These are phyloP conservation scores for Phytophthora ohioensis DNA, from an alignment of 352 stramenopile genomes.

Conservation along the genomic window DNA sequence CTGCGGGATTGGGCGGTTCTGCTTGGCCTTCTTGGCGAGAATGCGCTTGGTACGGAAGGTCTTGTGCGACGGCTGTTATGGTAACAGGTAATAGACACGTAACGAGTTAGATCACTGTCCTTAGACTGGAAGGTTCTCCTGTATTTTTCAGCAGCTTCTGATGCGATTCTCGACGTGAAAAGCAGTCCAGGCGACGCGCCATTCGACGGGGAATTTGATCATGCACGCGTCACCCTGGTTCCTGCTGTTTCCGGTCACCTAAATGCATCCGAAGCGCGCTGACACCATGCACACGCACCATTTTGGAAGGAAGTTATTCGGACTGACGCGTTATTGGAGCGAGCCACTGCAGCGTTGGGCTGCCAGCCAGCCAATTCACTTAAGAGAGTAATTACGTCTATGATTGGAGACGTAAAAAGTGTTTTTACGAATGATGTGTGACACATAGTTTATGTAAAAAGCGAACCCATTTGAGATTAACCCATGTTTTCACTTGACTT, in stretches of 20 bases:
- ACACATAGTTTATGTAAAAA: conserved; percentile 2
- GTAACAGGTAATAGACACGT: neutral
- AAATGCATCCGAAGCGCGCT: conserved; percentile 2
- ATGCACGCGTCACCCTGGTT: neutral
- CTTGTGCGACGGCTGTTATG: conserved; percentile 98
- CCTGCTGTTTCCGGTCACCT: neutral
- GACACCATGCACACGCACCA: conserved; percentile 33
- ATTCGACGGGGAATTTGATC: neutral
- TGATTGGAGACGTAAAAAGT: conserved; percentile 16
- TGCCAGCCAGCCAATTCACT: conserved; percentile 42
- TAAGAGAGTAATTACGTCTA: conserved; percentile 24
- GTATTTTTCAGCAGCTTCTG: conserved; percentile 4
- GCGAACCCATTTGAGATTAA: conserved; percentile 13
- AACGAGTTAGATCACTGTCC: conserved; percentile 13
- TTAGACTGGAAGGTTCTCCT: neutral
- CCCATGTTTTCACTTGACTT: neutral
- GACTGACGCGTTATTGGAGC: conserved; percentile 38
- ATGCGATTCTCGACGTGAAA: conserved; percentile 6
- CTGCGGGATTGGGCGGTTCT: conserved; percentile 99
- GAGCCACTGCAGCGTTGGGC: conserved; percentile 6
- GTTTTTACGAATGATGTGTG: conserved; percentile 11
- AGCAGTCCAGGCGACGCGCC: conserved; percentile 1
- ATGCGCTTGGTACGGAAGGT: conserved; percentile 99
- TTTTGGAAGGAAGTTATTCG: conserved; percentile 56
- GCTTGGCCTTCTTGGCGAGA: conserved; percentile 99